phyloP scores from a whole-genome alignment of 2,329 filamentous ascomycete genomes.

The Colletotrichum sp. region DNA sequence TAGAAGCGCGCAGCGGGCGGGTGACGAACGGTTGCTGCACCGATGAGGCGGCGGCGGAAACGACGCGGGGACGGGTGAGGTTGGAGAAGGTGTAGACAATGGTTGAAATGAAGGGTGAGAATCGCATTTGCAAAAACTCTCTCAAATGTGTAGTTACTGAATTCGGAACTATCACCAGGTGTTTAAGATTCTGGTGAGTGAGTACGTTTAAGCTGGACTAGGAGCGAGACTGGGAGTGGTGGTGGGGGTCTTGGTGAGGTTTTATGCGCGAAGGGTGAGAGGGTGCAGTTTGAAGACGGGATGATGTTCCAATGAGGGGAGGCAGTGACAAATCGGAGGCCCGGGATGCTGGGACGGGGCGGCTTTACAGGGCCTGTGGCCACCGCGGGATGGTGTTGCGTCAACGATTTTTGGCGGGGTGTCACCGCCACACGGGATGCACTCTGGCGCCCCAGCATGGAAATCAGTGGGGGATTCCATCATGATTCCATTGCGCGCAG shows the following conservation, averaged over 20 bases:
- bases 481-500: not conserved
- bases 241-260: not conserved
- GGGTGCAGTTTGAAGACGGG: not conserved
- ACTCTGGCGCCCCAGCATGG: slow-evolving; percentile 2
- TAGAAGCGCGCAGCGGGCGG: slow-evolving; percentile 54
- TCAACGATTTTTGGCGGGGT: slow-evolving; percentile 16
- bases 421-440: slow-evolving; percentile 1
- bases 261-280: not conserved
- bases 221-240: not conserved
- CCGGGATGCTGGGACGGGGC: not conserved
- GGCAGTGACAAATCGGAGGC: slow-evolving; percentile 16
- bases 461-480: slow-evolving; percentile 9
- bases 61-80: slow-evolving; percentile 42
- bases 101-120: slow-evolving; percentile 51
- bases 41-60: slow-evolving; percentile 23
- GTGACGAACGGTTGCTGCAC: slow-evolving; percentile 26
- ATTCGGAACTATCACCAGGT: not conserved
- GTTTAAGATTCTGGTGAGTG: not conserved
- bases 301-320: not conserved
- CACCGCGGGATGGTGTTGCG: slow-evolving; percentile 6
- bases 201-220: not conserved
- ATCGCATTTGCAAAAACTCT: slow-evolving; percentile 45
- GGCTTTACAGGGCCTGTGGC: not conserved
- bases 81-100: slow-evolving; percentile 53
- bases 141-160: too few species aligned